phyloP scores from a whole-genome alignment of 1,284 basidiomycete genomes.

The Gomphus bonarii region DNA sequence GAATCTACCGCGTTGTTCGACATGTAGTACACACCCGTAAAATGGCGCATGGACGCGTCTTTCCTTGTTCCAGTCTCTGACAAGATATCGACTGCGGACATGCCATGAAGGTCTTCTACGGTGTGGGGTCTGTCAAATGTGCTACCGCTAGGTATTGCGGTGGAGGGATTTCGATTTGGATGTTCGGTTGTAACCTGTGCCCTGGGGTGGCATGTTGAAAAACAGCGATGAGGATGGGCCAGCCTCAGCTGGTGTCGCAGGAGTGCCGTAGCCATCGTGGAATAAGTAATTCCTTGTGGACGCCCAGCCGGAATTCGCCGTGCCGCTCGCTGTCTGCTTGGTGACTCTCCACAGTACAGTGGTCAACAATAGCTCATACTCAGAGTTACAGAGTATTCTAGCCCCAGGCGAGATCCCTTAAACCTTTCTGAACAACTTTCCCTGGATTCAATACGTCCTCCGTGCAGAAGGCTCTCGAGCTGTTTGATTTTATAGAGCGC shows the following conservation, averaged over 20 bases:
- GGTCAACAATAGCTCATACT: too few relatives aligned
- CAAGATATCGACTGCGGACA: slow-evolving; percentile 70
- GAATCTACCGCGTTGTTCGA: not conserved
- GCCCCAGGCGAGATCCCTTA: too few relatives aligned
- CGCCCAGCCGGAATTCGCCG: not conserved
- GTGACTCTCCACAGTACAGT: too few relatives aligned
- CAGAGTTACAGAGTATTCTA: too few relatives aligned
- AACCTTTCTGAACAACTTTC: too few relatives aligned
- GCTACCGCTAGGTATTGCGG: slow-evolving; percentile 14
- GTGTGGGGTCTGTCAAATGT: slow-evolving; percentile 42
- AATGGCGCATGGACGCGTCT: slow-evolving; percentile 84
- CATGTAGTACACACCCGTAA: slow-evolving; percentile 56
- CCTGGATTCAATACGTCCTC: too few relatives aligned
- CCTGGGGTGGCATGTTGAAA: not conserved
- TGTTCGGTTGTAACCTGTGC: slow-evolving; percentile 6
- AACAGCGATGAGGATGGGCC: slow-evolving; percentile 12
- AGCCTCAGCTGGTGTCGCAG: slow-evolving; percentile 12
- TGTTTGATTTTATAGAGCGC: too few relatives aligned
- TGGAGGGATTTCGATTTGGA: slow-evolving; percentile 16
- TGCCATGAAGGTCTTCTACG: slow-evolving; percentile 75
- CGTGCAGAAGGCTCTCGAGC: too few relatives aligned
- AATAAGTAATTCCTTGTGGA: not conserved
- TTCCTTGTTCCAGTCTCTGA: slow-evolving; percentile 61
- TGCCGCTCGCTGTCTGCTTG: too few relatives aligned
- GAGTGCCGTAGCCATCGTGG: slow-evolving; percentile 10